These are phyloP conservation scores for Macrolepiota dolichaula DNA, from an alignment of 768 basidiomycete genomes.

Conservation along the genomic window DNA sequence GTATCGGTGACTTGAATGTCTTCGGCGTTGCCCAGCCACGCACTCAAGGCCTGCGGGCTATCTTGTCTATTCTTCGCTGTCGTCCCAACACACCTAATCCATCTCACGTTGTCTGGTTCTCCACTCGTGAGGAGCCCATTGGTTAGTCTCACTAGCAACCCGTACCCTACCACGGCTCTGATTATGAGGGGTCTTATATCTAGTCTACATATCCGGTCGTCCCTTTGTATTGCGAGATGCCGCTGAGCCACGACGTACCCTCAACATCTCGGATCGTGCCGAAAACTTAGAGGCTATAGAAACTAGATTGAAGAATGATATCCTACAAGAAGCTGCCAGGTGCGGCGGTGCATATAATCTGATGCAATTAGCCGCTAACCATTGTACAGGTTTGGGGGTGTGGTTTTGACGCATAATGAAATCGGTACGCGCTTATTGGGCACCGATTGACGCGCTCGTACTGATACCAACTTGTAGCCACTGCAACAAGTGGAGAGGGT, in stretches of 20 bases:
- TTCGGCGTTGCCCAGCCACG: conserved; percentile 97
- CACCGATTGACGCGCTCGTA: background rate
- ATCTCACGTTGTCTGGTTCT: conserved; percentile 91
- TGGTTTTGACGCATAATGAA: conserved; percentile 93
- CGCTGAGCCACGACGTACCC: conserved; percentile 73
- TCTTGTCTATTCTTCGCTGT: conserved; percentile 80
- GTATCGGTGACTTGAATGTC: conserved; percentile 78
- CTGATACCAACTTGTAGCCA: conserved; percentile 9
- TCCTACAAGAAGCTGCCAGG: conserved; percentile 80
- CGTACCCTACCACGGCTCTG: background rate
- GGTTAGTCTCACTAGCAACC: conserved; percentile 45
- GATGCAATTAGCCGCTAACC: conserved; percentile 3
- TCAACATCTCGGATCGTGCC: conserved; percentile 86
- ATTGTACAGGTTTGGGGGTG: conserved; percentile 70
- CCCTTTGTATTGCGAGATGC: conserved; percentile 93
- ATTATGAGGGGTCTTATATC: conserved; percentile 13
- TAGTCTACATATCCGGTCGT: conserved; percentile 85
- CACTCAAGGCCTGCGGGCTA: conserved; percentile 84
- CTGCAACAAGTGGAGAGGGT: conserved; percentile 55
- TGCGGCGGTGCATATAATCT: conserved; percentile 23
- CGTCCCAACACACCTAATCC: conserved; percentile 60
- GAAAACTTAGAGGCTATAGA: conserved; percentile 95
- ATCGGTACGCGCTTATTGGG: conserved; percentile 45
- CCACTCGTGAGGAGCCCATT: conserved; percentile 93
- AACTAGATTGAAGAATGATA: conserved; percentile 83